Evolutionary conservation across 179 eudicot species (phyloP), one percentile per base, ranked within the genome.

Genomic region (Silene noctiflora): DNA sequence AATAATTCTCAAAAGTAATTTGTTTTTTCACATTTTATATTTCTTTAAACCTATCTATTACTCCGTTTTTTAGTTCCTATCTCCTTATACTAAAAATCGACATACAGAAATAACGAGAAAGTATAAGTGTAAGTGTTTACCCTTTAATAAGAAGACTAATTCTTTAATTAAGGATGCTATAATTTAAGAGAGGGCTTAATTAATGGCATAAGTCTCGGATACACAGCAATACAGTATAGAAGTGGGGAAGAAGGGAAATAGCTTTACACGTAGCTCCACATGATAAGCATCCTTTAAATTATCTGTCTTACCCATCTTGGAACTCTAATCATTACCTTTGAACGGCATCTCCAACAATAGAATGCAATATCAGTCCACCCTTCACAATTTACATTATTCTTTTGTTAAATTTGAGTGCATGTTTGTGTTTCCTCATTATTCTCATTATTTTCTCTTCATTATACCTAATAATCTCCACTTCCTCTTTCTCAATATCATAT

Each of bases 261-360:
- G 46, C 86, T 86, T 85, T 82, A 84, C 88, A 87, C 87, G 86
- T 81, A 72, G 70, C 73, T 29, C 69, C 82, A 81, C 71, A 82
- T 80, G 84, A 83, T 83, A 20, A 81, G 69, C 76, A 62, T 35
- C 62, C 66, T 75, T 42, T 3, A 27, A 25, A 61, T 67, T 20
- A 13, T 71, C 46, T 67, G 55, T 76, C 39, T 33, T 33, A 33
- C 39, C 39, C 39, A 33, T 75, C 42, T 79, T 81, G 81, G 31
- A 78, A 76, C 46, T 14, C 82, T 80, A 84, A 89, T 89, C 81
- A 89, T 86, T 86, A 75, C 78, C 84, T 74, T 84, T 85, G 83
- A 85, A 86, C 81, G 85, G 87, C 83, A 80, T 76, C 80, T 78
- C 27, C 78, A 25, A 62, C 67, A 67, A 33, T 8, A 21, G 13